Base-by-base conservation (phyloP, 164 flowering plant genomes). In the Liriodendron chinense region DNA sequence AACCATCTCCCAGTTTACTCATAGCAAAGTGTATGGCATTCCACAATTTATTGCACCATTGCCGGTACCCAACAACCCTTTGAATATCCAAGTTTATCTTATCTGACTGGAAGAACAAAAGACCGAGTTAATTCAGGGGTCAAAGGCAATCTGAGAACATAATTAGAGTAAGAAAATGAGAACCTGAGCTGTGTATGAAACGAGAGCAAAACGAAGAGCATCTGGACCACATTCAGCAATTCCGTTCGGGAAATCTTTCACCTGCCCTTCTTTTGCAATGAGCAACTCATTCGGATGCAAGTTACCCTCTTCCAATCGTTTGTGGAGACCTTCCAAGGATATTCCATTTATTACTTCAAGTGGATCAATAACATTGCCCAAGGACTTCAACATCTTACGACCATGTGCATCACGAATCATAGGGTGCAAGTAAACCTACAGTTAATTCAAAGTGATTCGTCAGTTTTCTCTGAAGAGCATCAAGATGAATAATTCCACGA, bases 401-500 rank as follows among this genome's bases (percentile, higher is more conserved):
- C 99, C 99, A 84, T 91, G 98, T 65, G 99, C 98, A 89, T 96
- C 99, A 75, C 99, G 96, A 76, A 96, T 84, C 96, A 96, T 94
- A 10, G 99, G 98, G 77, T 96, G 99, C 80, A 96, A 83, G 80
- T 94, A 96, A 71, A 96, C 91, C 99, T 96, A 85, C 77, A 86
- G 34, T 61, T 28, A 24, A 48, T 22, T 22, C 26, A 28, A 50
- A 66, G 48, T 76, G 74, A 56, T 68, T 43, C 64, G 18, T 59
- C 16, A 9, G n/a, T 26, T 56, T 23, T 18, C 57, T 28, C 70
- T 26, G 23, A 72, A 10, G n/a, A 72, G 14, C 26, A 3, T 67
- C n/a, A 66, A 25, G 18, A 53, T 53, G 18, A 53, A 53, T 12
- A 16, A 53, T 53, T 53, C 59, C 59, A 53, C 9, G 12, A 53